Conservation (phyloP, 2,329 filamentous ascomycete genomes). For the Alternaria sp. region DNA sequence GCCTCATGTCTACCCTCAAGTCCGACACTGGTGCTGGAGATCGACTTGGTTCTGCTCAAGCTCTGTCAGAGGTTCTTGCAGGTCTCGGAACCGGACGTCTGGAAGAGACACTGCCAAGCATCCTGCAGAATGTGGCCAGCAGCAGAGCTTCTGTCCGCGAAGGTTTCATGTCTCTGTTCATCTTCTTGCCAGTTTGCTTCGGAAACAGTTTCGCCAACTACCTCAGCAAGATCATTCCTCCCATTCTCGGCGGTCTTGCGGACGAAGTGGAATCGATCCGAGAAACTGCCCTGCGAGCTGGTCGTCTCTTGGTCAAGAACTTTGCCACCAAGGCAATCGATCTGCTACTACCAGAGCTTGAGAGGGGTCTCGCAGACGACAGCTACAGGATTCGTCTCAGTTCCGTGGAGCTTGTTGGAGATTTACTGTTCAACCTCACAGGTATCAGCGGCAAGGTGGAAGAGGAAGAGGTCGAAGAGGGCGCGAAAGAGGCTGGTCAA, state of each 20-base stretch:
- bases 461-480: constrained; percentile 78
- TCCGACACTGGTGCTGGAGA: constrained; percentile 97
- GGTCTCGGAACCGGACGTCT: constrained; percentile 89
- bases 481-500: constrained; percentile 83
- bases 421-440: constrained; percentile 95
- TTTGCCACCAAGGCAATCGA: constrained; percentile 96
- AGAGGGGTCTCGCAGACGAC: constrained; percentile 95
- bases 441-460: constrained; percentile 84
- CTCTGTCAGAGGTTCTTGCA: constrained; percentile 93
- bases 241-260: constrained; percentile 90
- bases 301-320: constrained; percentile 95
- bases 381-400: constrained; percentile 97
- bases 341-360: constrained; percentile 88
- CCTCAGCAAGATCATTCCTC: constrained; percentile 91
- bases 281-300: constrained; percentile 93
- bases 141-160: constrained; percentile 89
- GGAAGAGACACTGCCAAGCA: constrained; percentile 94
- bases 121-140: constrained; percentile 93
- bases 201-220: constrained; percentile 98
- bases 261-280: constrained; percentile 97
- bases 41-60: constrained; percentile 92
- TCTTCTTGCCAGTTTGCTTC: constrained; percentile 98
- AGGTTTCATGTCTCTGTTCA: constrained; percentile 99
- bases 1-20: constrained; percentile 96
- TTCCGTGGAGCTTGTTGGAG: constrained; percentile 95